phyloP scores from a whole-genome alignment of 2,329 filamentous ascomycete genomes.

The Diaporthe citrichinensis region DNA sequence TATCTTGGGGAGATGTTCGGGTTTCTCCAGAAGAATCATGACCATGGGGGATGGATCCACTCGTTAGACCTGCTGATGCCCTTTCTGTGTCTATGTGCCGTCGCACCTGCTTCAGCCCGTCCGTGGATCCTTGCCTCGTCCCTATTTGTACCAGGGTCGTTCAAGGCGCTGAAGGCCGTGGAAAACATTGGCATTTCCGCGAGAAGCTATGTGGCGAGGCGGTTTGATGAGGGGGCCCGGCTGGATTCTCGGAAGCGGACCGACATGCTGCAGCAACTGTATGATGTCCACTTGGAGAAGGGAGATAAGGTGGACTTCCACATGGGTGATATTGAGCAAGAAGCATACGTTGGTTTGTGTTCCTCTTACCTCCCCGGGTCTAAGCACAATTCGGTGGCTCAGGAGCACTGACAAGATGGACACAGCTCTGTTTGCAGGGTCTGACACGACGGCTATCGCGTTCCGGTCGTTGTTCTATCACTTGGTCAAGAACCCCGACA shows the following conservation, averaged over 20 bases:
- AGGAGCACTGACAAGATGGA: background rate
- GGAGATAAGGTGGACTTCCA: conserved; percentile 41
- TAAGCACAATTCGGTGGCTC: background rate
- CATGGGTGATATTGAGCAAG: conserved; percentile 43
- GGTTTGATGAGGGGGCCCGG: conserved; percentile 29
- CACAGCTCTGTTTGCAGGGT: conserved; percentile 43
- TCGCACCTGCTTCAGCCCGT: conserved; percentile 41
- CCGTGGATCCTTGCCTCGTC: conserved; percentile 42
- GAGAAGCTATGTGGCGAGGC: conserved; percentile 37
- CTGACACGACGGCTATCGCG: conserved; percentile 36
- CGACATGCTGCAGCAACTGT: conserved; percentile 42
- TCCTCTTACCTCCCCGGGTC: background rate
- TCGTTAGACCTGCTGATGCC: conserved; percentile 41
- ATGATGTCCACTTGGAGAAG: conserved; percentile 42
- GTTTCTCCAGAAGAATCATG: conserved; percentile 42
- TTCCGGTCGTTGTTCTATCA: conserved; percentile 33
- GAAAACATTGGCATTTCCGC: conserved; percentile 41
- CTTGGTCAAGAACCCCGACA: conserved; percentile 41
- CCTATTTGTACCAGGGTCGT: conserved; percentile 39
- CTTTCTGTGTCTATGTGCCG: conserved; percentile 42
- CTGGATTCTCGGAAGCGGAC: conserved; percentile 35
- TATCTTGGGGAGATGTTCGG: conserved; percentile 43
- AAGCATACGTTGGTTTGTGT: conserved; percentile 37
- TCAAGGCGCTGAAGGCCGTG: conserved; percentile 42
- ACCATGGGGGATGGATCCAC: conserved; percentile 42